Evolutionary conservation across 129 eudicot genomes (phyloP).

Genomic region (Escallonia rubra): DNA sequence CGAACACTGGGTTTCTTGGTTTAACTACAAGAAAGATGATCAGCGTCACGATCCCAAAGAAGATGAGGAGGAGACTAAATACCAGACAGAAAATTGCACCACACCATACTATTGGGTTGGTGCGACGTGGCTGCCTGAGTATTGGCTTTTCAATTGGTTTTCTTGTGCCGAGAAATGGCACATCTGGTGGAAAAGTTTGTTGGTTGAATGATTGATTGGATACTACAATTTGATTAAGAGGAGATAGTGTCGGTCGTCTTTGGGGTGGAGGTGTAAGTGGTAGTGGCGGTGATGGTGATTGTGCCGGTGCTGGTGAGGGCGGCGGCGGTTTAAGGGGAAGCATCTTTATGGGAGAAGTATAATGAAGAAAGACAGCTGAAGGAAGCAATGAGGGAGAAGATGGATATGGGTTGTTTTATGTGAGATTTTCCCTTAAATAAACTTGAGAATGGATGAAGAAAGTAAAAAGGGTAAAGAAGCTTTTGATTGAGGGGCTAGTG

Average conservation of each 20-base stretch:
- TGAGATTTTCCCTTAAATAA: neutral
- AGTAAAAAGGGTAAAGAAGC: constrained; percentile 6
- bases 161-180: constrained; percentile 6
- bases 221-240: constrained; percentile 10
- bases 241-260: constrained; percentile 9
- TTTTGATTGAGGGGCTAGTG: constrained; percentile 31
- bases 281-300: no score
- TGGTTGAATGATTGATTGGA: constrained; percentile 17
- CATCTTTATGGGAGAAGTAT: constrained; percentile 15
- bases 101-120: constrained; percentile 76
- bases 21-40: constrained; percentile 55
- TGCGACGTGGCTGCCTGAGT: constrained; percentile 44
- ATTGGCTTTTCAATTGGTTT: constrained; percentile 34
- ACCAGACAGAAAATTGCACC: constrained; percentile 66
- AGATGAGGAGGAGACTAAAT: constrained; percentile 54
- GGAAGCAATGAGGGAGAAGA: neutral
- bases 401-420: neutral
- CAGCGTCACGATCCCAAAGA: constrained; percentile 72
- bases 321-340: constrained; percentile 12
- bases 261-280: constrained; percentile 25
- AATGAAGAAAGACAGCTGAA: neutral
- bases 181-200: constrained; percentile 5
- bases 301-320: constrained; percentile 13
- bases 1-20: constrained; percentile 62
- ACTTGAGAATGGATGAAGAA: constrained; percentile 9